Evolutionary conservation across 2,329 filamentous ascomycete species (phyloP).

Genomic region (Xylariaceae sp.): DNA sequence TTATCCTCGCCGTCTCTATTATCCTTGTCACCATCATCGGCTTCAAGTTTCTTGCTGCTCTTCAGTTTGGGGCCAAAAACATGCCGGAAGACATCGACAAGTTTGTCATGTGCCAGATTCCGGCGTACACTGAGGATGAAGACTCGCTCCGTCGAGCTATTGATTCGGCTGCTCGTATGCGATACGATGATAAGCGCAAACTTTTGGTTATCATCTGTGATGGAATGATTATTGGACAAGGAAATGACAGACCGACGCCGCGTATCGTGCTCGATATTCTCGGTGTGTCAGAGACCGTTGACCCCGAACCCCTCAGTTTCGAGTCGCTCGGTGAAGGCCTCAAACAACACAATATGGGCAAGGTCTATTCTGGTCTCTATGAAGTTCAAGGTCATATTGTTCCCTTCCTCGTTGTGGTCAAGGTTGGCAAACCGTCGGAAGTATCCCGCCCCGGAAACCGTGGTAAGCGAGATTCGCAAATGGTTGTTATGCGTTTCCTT

Average conservation of each 20-base stretch:
- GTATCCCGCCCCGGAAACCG: conserved; percentile 94
- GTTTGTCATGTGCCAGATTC: conserved; percentile 97
- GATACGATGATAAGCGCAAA: conserved; percentile 98
- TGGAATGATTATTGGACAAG: conserved; percentile 99
- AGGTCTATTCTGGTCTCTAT: conserved; percentile 96
- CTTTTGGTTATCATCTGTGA: conserved; percentile 91
- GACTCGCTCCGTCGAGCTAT: conserved; percentile 96
- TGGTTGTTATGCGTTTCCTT: conserved; percentile 98
- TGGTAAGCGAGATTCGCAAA: conserved; percentile 99
- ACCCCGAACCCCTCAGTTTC: conserved; percentile 95
- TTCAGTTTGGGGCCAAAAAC: conserved; percentile 92
- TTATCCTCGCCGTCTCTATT: conserved; percentile 84
- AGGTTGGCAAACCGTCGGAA: conserved; percentile 97
- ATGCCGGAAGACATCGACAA: conserved; percentile 96
- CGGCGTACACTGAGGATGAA: conserved; percentile 97
- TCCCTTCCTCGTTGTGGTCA: conserved; percentile 95
- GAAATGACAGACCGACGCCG: conserved; percentile 94
- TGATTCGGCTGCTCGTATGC: conserved; percentile 93
- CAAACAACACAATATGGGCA: conserved; percentile 99
- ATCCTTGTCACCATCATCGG: conserved; percentile 81
- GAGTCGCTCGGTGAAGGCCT: conserved; percentile 93
- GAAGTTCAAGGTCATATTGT: conserved; percentile 98
- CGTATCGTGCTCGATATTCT: conserved; percentile 97
- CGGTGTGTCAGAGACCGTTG: conserved; percentile 89
- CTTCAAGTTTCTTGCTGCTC: conserved; percentile 96